Evolutionary conservation across 768 basidiomycete species (phyloP).

Genomic region (Tylopilus cervinicoccineus): DNA sequence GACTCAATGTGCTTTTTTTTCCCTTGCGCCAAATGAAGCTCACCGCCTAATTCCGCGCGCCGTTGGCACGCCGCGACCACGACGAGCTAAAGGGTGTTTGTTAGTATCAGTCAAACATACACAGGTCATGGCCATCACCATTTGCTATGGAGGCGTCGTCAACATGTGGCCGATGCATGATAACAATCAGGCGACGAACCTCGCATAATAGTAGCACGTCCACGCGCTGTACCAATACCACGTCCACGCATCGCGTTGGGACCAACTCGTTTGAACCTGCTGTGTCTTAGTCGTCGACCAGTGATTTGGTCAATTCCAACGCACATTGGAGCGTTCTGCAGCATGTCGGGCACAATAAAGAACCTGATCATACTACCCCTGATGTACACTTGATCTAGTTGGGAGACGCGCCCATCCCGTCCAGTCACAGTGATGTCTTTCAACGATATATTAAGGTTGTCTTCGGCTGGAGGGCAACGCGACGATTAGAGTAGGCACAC

Average conservation of each 20-base stretch:
- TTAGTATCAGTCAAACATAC: constrained; percentile 11
- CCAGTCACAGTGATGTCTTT: constrained; percentile 97
- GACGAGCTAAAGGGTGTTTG: constrained; percentile 55
- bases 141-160: constrained; percentile 54
- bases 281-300: constrained; percentile 8
- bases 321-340: constrained; percentile 98
- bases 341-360: constrained; percentile 99
- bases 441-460: constrained; percentile 94
- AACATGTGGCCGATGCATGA: constrained; percentile 9
- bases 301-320: constrained; percentile 27
- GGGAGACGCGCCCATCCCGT: constrained; percentile 96
- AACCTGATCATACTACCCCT: constrained; percentile 97
- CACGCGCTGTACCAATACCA: constrained; percentile 98
- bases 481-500: constrained; percentile 17
- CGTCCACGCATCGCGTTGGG: constrained; percentile 98
- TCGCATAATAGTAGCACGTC: constrained; percentile 97
- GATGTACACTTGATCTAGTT: constrained; percentile 98
- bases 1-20: constrained; percentile 12
- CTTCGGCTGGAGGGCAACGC: constrained; percentile 69
- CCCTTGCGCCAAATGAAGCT: constrained; percentile 15
- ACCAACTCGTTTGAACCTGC: constrained; percentile 97
- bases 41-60: constrained; percentile 80
- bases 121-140: constrained; percentile 41
- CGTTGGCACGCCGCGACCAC: constrained; percentile 78
- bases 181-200: constrained; percentile 49